Conservation (phyloP, 257 asterid species). For the Fraxinus anomala region DNA sequence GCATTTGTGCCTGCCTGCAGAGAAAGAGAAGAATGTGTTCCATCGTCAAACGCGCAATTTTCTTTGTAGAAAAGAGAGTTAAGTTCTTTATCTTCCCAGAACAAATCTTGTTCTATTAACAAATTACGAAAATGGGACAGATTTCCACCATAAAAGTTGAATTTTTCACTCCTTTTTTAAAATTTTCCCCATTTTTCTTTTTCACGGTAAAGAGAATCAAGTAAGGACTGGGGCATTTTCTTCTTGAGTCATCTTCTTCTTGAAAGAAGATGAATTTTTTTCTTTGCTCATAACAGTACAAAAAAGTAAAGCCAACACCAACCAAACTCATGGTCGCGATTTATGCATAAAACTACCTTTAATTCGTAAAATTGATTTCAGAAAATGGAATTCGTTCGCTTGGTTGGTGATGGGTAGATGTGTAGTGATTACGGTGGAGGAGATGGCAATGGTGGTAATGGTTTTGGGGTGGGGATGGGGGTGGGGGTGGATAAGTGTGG, state of each 20-base stretch:
- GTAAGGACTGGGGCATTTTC: conserved; percentile 33
- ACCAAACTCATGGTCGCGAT: too few species aligned
- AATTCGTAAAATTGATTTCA: too few species aligned
- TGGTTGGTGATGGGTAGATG: too few species aligned
- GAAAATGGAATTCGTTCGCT: too few species aligned
- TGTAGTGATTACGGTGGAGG: too few species aligned
- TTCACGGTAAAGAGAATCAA: conserved; percentile 48
- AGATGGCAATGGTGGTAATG: too few species aligned
- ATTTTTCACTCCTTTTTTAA: conserved; percentile 3
- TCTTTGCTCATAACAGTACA: conserved; percentile 29
- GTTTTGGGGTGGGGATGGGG: too few species aligned
- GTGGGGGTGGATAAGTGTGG: too few species aligned
- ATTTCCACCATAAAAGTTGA: too few species aligned
- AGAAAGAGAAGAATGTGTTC: conserved; percentile 3
- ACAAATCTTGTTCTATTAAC: conserved; percentile 42
- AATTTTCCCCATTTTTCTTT: conserved; percentile 42
- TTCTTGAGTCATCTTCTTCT: conserved; percentile 38
- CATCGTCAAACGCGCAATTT: conserved; percentile 36
- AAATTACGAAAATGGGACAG: conserved; percentile 18
- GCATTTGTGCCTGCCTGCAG: conserved; percentile 41
- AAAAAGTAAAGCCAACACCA: conserved; percentile 17
- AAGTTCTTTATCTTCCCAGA: conserved; percentile 58
- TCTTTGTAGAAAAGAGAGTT: conserved; percentile 56
- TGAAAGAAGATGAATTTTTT: conserved; percentile 9
- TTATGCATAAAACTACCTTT: too few species aligned